Conservation (phyloP, 495 filamentous ascomycete genomes). For the Penicillium daleae region DNA sequence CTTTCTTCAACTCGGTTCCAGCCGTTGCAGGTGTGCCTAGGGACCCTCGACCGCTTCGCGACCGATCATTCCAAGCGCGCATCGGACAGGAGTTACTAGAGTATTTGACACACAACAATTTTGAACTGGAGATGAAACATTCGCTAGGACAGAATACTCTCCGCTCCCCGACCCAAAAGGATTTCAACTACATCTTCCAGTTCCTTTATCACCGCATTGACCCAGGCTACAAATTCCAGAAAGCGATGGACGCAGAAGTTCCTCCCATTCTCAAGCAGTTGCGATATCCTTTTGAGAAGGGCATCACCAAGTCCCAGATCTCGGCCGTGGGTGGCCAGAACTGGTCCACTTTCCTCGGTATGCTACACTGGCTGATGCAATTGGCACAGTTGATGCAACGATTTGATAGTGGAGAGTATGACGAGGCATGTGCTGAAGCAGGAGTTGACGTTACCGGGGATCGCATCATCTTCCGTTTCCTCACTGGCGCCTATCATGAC, state of each 20-base stretch:
- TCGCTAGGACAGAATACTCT: constrained; percentile 83
- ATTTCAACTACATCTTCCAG: constrained; percentile 96
- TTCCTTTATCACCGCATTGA: constrained; percentile 97
- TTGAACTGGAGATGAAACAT: constrained; percentile 97
- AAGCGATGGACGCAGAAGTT: constrained; percentile 91
- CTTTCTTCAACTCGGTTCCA: constrained; percentile 88
- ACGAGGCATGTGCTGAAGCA: constrained; percentile 83
- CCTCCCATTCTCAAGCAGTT: constrained; percentile 88
- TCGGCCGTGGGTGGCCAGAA: constrained; percentile 93
- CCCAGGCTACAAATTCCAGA: constrained; percentile 86
- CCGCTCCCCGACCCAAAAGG: constrained; percentile 94
- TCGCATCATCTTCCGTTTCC: constrained; percentile 89
- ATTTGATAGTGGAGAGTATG: constrained; percentile 74
- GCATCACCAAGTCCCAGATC: constrained; percentile 93
- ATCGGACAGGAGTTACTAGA: constrained; percentile 91
- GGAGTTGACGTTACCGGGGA: constrained; percentile 87
- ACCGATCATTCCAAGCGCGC: constrained; percentile 74
- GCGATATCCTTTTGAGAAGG: constrained; percentile 91
- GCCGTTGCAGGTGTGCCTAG: constrained; percentile 74
- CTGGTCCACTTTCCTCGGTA: constrained; percentile 89
- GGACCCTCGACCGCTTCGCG: constrained; percentile 88
- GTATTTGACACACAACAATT: constrained; percentile 86
- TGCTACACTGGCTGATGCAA: constrained; percentile 99
- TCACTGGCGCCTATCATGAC: constrained; percentile 85
- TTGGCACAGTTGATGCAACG: constrained; percentile 87